Evolutionary conservation across 768 basidiomycete species (phyloP).

Genomic region (Fibroporia radiculosa): DNA sequence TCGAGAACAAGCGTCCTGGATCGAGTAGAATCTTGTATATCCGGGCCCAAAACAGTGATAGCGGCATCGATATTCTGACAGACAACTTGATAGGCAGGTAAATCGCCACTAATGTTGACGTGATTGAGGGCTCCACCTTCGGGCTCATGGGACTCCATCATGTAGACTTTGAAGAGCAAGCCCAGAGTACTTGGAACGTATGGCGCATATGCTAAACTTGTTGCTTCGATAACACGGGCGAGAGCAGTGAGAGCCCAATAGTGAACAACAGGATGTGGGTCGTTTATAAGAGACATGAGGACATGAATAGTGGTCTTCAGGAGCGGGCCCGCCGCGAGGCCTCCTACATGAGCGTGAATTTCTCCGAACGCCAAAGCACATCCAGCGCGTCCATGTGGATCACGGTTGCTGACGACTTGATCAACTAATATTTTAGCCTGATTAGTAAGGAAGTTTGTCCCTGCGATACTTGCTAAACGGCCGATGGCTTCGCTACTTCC

Average conservation of each 20-base stretch:
- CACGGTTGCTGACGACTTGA: slow-evolving; percentile 89
- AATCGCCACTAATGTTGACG: slow-evolving; percentile 82
- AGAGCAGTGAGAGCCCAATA: slow-evolving; percentile 88
- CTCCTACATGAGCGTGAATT: slow-evolving; percentile 87
- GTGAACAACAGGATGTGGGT: slow-evolving; percentile 95
- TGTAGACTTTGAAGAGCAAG: slow-evolving; percentile 85
- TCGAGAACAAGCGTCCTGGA: slow-evolving; percentile 78
- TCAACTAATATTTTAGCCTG: slow-evolving; percentile 90
- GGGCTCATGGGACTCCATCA: slow-evolving; percentile 83
- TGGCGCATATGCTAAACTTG: slow-evolving; percentile 85
- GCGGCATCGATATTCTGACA: slow-evolving; percentile 91
- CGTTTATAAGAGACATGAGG: slow-evolving; percentile 88
- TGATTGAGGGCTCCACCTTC: slow-evolving; percentile 83
- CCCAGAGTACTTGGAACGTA: slow-evolving; percentile 85
- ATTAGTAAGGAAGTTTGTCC: slow-evolving; percentile 73
- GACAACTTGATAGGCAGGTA: slow-evolving; percentile 85
- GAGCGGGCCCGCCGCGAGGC: slow-evolving; percentile 88
- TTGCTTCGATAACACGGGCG: slow-evolving; percentile 81
- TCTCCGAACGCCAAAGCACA: slow-evolving; percentile 90
- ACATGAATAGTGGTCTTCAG: slow-evolving; percentile 95
- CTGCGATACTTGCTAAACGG: slow-evolving; percentile 74
- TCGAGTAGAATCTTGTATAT: slow-evolving; percentile 80
- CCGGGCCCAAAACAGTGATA: slow-evolving; percentile 90
- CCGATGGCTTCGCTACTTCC: slow-evolving; percentile 87
- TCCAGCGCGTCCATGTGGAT: slow-evolving; percentile 87